A percentile compares a stretch with the other conserved stretches of the same genome.
Conservation (phyloP, 1,139 yeast species). For the Diutina siamensis region DNA sequence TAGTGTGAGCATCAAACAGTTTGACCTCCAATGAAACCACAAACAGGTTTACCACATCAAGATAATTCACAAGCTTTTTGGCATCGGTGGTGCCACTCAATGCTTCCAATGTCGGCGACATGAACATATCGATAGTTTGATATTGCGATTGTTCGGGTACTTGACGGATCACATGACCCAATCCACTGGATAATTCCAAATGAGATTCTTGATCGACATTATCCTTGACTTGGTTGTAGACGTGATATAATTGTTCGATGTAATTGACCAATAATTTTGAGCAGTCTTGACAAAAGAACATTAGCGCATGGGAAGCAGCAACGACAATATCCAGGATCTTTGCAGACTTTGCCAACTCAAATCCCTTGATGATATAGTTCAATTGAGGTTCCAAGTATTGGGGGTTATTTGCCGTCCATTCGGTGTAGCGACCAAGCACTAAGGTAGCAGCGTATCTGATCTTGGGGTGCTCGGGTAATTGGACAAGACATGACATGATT, state of each 20-base stretch:
- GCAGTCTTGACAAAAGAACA: conserved; percentile 93
- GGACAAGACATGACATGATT: conserved; percentile 58
- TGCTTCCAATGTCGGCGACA: conserved; percentile 52
- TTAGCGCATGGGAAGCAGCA: conserved; percentile 89
- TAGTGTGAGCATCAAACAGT: conserved; percentile 20
- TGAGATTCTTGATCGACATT: conserved; percentile 57
- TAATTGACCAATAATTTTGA: conserved; percentile 52
- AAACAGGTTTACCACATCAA: conserved; percentile 67
- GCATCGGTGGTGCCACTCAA: conserved; percentile 26
- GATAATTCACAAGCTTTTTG: conserved; percentile 39
- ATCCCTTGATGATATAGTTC: conserved; percentile 74
- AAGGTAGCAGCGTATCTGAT: conserved; percentile 87
- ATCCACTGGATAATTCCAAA: conserved; percentile 79
- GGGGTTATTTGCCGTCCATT: conserved; percentile 87
- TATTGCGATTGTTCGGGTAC: conserved; percentile 27
- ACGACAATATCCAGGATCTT: conserved; percentile 43
- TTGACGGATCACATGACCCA: conserved; percentile 69
- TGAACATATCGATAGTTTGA: conserved; percentile 39
- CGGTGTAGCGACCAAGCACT: conserved; percentile 88
- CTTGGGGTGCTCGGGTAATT: conserved; percentile 77
- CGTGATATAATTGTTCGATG: conserved; percentile 64
- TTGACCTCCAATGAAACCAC: conserved; percentile 9
- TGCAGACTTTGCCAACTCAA: conserved; percentile 26
- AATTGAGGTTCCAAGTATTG: conserved; percentile 73
- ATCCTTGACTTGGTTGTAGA: conserved; percentile 54